Conservation (phyloP, 352 stramenopile species). For the Thalassiosira mediterranea region DNA sequence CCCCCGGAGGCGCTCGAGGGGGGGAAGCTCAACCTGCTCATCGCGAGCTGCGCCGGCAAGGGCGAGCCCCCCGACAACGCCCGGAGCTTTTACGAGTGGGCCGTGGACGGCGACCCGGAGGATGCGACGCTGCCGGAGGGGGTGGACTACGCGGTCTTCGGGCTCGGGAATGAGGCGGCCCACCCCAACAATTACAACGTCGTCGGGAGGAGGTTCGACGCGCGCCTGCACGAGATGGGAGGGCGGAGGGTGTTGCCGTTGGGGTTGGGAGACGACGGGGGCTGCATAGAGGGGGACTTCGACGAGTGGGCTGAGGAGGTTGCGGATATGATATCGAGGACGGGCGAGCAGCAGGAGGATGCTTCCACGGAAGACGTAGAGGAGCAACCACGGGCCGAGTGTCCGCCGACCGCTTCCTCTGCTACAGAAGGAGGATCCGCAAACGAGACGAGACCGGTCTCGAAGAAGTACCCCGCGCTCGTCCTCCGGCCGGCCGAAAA, state of each 20-base stretch:
- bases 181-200: conserved; percentile 65
- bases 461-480: conserved; percentile 49
- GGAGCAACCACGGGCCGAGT: conserved; percentile 13
- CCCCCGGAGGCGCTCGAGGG: conserved; percentile 36
- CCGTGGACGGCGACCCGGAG: conserved; percentile 39
- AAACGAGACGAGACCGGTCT: conserved; percentile 9
- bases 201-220: conserved; percentile 51
- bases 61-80: conserved; percentile 70
- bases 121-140: conserved; percentile 23
- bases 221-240: conserved; percentile 39
- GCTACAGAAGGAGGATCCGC: conserved; percentile 6
- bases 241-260: conserved; percentile 23
- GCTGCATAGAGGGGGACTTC: conserved; percentile 68
- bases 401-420: too few species aligned
- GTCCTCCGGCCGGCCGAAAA: conserved; percentile 22
- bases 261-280: conserved; percentile 56
- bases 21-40: conserved; percentile 54
- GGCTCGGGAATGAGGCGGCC: conserved; percentile 50
- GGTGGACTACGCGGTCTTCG: conserved; percentile 72
- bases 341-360: neutral
- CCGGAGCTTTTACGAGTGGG: conserved; percentile 64
- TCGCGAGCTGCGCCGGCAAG: conserved; percentile 57
- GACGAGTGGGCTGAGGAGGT: conserved; percentile 64
- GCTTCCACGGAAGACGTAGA: neutral
- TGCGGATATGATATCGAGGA: conserved; percentile 9